Percentiles rank a stretch among this genome's conserved stretches.
These are phyloP conservation scores for Cladochytrium replicatum DNA, from an alignment of 192 early-diverging fungal genomes.

Conservation along the genomic window DNA sequence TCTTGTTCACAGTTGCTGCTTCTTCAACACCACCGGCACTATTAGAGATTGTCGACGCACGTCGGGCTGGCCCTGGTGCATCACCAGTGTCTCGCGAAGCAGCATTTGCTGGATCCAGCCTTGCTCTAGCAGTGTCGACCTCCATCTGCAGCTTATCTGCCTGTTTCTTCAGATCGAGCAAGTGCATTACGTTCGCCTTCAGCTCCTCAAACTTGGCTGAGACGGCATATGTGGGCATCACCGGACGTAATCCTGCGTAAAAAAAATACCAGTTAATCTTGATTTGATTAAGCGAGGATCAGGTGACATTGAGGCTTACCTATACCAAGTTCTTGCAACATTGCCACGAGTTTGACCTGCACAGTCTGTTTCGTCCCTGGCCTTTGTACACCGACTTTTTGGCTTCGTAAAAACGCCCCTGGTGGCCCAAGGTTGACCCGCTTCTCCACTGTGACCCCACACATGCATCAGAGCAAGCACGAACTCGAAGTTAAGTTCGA, in stretches of 20 bases:
- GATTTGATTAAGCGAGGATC: background rate
- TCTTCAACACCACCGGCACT: too few relatives aligned
- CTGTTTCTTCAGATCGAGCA: slow-evolving; percentile 75
- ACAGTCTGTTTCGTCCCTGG: slow-evolving; percentile 38
- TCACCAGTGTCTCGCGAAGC: too few relatives aligned
- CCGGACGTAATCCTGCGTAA: slow-evolving; percentile 44
- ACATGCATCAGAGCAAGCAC: too few relatives aligned
- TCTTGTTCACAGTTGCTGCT: too few relatives aligned
- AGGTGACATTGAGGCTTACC: slow-evolving; percentile 17
- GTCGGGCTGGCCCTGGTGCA: too few relatives aligned
- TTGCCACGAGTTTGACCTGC: slow-evolving; percentile 34
- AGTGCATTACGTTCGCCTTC: slow-evolving; percentile 57
- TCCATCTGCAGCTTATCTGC: slow-evolving; percentile 76
- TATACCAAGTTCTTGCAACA: slow-evolving; percentile 48
- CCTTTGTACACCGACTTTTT: slow-evolving; percentile 10
- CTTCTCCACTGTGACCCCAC: too few relatives aligned
- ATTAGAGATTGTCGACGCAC: too few relatives aligned
- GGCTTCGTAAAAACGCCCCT: too few relatives aligned
- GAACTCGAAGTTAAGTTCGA: too few relatives aligned
- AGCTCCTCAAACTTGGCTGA: slow-evolving; percentile 72
- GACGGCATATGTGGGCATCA: slow-evolving; percentile 73
- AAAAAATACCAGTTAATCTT: background rate
- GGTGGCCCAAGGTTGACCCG: too few relatives aligned
- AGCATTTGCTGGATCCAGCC: too few relatives aligned
- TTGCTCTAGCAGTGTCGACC: too few relatives aligned